These are phyloP conservation scores for Macadamia integrifolia DNA, from an alignment of 164 flowering plant genomes.

Conservation along the genomic window DNA sequence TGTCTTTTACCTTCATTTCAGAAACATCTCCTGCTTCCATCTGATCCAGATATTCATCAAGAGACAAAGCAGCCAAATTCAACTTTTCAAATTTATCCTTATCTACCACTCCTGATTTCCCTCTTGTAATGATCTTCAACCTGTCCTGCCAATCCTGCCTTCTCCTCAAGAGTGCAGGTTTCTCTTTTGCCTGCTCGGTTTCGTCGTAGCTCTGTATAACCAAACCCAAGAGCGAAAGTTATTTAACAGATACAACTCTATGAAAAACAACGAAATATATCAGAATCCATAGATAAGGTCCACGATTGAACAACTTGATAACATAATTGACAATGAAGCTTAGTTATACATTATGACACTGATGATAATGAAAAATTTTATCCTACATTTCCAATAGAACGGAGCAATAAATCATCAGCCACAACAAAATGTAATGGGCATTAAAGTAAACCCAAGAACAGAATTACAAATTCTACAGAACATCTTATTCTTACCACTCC, in stretches of 20 bases:
- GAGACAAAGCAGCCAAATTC: slow-evolving; percentile 30
- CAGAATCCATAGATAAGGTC: too few species aligned
- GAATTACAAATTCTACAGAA: background rate
- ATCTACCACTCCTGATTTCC: slow-evolving; percentile 44
- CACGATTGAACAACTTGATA: too few species aligned
- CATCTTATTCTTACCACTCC: slow-evolving; percentile 19
- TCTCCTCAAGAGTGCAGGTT: slow-evolving; percentile 39
- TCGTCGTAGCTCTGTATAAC: slow-evolving; percentile 25
- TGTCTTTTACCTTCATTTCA: slow-evolving; percentile 18
- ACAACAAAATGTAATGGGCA: background rate
- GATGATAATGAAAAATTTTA: background rate
- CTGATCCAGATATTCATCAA: slow-evolving; percentile 47
- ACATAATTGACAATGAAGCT: too few species aligned
- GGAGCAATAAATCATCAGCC: background rate
- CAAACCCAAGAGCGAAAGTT: background rate
- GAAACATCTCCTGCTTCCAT: slow-evolving; percentile 26
- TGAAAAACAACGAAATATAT: too few species aligned
- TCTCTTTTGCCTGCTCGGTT: slow-evolving; percentile 41
- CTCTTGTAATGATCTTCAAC: slow-evolving; percentile 50
- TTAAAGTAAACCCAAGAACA: background rate
- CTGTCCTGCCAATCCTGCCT: slow-evolving; percentile 80
- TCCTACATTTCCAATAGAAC: background rate
- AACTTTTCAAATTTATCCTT: slow-evolving; percentile 37
- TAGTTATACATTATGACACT: background rate
- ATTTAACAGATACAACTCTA: background rate